Conservation (phyloP, 192 early-diverging fungal species). For the Coemansia reversa region DNA sequence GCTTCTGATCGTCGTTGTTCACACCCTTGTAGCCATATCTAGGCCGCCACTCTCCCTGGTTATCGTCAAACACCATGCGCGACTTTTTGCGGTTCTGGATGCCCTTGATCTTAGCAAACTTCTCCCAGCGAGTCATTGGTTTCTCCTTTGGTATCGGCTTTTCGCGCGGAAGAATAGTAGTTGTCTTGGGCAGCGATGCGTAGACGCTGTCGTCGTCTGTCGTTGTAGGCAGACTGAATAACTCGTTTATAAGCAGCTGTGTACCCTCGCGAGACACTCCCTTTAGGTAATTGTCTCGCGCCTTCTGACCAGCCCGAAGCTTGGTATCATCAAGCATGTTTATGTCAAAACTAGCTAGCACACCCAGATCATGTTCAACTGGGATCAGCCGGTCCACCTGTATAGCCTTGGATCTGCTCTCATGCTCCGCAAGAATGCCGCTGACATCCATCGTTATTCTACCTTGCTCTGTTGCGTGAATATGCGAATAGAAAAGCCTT, state of each 20-base stretch:
- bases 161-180: slow-evolving; percentile 76
- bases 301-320: slow-evolving; percentile 22
- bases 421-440: slow-evolving; percentile 66
- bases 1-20: slow-evolving; percentile 70
- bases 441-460: slow-evolving; percentile 61
- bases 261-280: slow-evolving; percentile 73
- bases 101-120: slow-evolving; percentile 95
- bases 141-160: slow-evolving; percentile 91
- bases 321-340: slow-evolving; percentile 70
- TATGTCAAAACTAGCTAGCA: slow-evolving; percentile 77
- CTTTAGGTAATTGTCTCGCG: slow-evolving; percentile 61
- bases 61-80: slow-evolving; percentile 83
- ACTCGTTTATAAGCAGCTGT: slow-evolving; percentile 84
- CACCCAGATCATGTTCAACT: slow-evolving; percentile 85
- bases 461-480: too few species aligned
- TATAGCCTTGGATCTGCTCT: slow-evolving; percentile 69
- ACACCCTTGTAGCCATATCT: slow-evolving; percentile 88
- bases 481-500: background rate
- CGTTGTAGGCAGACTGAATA: slow-evolving; percentile 76
- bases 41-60: slow-evolving; percentile 76
- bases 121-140: slow-evolving; percentile 94
- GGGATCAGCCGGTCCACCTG: slow-evolving; percentile 80
- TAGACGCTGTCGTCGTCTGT: slow-evolving; percentile 72
- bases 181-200: slow-evolving; percentile 71
- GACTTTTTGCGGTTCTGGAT: slow-evolving; percentile 84